Evolutionary conservation across 1,284 basidiomycete genomes (phyloP).

Genomic region (Pholiota adiposa): DNA sequence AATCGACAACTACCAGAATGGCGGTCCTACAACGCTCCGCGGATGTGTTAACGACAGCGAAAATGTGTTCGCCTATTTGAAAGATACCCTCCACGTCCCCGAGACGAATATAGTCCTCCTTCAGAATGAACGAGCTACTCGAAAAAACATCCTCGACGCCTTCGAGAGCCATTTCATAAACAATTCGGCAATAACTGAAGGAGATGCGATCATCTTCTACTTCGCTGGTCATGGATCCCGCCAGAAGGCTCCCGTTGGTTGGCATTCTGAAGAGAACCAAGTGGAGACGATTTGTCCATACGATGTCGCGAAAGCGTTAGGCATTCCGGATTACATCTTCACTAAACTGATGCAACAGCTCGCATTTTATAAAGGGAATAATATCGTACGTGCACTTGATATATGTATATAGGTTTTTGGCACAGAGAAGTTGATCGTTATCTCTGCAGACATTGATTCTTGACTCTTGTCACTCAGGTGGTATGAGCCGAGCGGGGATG

Average conservation of each 20-base stretch:
- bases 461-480: too few species aligned
- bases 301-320: too few species aligned
- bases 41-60: slow-evolving; percentile 66
- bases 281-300: too few species aligned
- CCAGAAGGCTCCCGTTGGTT: slow-evolving; percentile 55
- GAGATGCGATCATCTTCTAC: slow-evolving; percentile 67
- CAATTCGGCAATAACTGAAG: slow-evolving; percentile 58
- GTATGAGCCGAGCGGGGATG: too few species aligned
- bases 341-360: too few species aligned
- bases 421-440: too few species aligned
- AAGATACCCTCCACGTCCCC: slow-evolving; percentile 57
- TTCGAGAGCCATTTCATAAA: slow-evolving; percentile 64
- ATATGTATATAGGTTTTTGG: too few species aligned
- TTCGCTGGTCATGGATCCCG: slow-evolving; percentile 71
- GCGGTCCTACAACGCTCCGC: slow-evolving; percentile 42
- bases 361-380: too few species aligned
- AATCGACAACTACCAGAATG: slow-evolving; percentile 60
- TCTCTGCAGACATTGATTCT: too few species aligned
- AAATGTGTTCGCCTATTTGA: slow-evolving; percentile 59
- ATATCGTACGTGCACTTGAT: too few species aligned
- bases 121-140: slow-evolving; percentile 60
- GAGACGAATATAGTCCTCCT: slow-evolving; percentile 58
- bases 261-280: too few species aligned
- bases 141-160: slow-evolving; percentile 57
- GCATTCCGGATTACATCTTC: too few species aligned